A percentile compares a stretch with the other conserved stretches of the same genome.
Conservation (phyloP, 768 basidiomycete genomes). For the Leccinellum rugosiceps region DNA sequence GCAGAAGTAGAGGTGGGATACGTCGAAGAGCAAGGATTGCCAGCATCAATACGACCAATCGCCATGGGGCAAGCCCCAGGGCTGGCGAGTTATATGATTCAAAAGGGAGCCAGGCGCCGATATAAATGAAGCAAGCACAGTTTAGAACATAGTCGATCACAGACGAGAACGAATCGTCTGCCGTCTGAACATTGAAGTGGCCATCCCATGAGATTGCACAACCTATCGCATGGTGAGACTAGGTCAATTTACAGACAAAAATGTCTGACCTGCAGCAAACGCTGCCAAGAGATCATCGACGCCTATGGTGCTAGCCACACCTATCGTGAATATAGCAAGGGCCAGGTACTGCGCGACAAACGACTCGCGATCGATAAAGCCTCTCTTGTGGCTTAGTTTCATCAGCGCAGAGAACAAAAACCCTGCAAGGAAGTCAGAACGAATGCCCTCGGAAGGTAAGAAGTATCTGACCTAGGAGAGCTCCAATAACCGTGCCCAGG, state of each 20-base stretch:
- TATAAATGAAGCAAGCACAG: conserved; percentile 78
- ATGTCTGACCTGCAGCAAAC: conserved; percentile 67
- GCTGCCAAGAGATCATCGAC: conserved; percentile 88
- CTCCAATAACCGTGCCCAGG: conserved; percentile 68
- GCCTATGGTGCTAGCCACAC: conserved; percentile 76
- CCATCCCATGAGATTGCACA: conserved; percentile 92
- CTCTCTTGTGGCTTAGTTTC: conserved; percentile 59
- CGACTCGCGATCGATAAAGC: conserved; percentile 76
- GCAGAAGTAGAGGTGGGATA: conserved; percentile 70
- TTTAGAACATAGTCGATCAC: conserved; percentile 88
- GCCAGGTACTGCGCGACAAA: conserved; percentile 84
- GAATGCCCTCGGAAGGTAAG: neutral
- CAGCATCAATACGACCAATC: conserved; percentile 64
- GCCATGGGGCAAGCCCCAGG: conserved; percentile 66
- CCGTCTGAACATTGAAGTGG: conserved; percentile 73
- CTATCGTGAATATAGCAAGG: conserved; percentile 69
- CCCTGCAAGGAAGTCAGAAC: conserved; percentile 39
- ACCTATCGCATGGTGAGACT: conserved; percentile 42
- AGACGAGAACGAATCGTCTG: conserved; percentile 84
- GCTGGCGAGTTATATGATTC: conserved; percentile 49
- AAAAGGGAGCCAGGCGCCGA: conserved; percentile 85
- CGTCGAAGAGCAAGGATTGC: conserved; percentile 72
- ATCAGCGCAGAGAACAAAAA: conserved; percentile 68
- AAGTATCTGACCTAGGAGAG: conserved; percentile 41
- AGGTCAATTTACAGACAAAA: neutral